These are phyloP conservation scores for Penicillium egyptiacum DNA, from an alignment of 495 filamentous ascomycete genomes.

Conservation along the genomic window DNA sequence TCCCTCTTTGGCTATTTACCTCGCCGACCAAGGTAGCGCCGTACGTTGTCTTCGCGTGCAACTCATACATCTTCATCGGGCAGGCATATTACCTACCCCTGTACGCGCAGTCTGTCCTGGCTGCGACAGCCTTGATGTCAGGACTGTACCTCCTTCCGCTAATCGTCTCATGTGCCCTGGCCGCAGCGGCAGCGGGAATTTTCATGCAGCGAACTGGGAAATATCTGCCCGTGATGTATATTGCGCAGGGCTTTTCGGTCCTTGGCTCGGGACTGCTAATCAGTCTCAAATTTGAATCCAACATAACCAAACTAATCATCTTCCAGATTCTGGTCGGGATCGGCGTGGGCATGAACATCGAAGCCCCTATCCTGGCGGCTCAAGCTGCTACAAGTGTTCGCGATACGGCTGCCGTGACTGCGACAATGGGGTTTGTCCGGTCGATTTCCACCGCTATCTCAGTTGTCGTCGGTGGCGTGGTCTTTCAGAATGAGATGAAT, in stretches of 20 bases:
- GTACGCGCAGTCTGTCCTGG: slow-evolving; percentile 59
- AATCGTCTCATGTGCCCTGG: slow-evolving; percentile 59
- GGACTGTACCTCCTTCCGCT: slow-evolving; percentile 74
- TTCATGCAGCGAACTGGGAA: slow-evolving; percentile 54
- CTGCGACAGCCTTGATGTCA: slow-evolving; percentile 61
- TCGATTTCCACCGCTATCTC: slow-evolving; percentile 45
- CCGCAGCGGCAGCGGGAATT: slow-evolving; percentile 48
- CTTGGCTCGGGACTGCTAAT: slow-evolving; percentile 67
- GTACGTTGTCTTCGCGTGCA: slow-evolving; percentile 37
- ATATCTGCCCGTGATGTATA: slow-evolving; percentile 44
- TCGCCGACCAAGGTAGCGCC: slow-evolving; percentile 46
- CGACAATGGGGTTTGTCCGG: slow-evolving; percentile 40
- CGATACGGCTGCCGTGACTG: slow-evolving; percentile 41
- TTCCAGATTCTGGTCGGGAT: slow-evolving; percentile 52
- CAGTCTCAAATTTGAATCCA: slow-evolving; percentile 48
- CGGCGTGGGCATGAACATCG: slow-evolving; percentile 67
- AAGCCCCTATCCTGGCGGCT: slow-evolving; percentile 27
- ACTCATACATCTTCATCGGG: slow-evolving; percentile 47
- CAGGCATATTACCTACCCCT: slow-evolving; percentile 53
- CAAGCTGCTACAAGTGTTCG: slow-evolving; percentile 29
- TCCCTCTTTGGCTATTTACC: slow-evolving; percentile 65
- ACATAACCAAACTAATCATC: slow-evolving; percentile 60
- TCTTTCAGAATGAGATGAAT: slow-evolving; percentile 50
- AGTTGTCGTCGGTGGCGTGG: slow-evolving; percentile 67
- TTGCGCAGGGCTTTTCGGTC: slow-evolving; percentile 57